Evolutionary conservation across 768 basidiomycete species (phyloP), one percentile per base, ranked within the genome.

Genomic region (Rickenella mellea): DNA sequence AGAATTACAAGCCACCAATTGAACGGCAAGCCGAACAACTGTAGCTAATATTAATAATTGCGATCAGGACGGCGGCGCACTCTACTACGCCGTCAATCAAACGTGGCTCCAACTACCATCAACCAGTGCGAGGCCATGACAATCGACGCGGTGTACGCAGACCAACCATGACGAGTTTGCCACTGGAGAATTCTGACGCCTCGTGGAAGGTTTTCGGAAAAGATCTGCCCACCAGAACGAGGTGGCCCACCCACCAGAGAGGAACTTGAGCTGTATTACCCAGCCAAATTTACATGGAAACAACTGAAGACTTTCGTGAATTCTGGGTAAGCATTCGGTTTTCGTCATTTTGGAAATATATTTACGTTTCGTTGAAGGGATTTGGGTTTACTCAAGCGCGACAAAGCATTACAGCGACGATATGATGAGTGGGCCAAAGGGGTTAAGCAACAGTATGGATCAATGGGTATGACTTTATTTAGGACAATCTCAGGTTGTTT

Each of bases 291-390:
- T 49, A 83, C 84, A 0, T 89, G 83, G 82, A 48, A 58, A 7
- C 77, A 89, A 55, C 62, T 89, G 21, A 87, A 79, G 62, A 71
- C 76, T 4, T 87, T 89, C 48, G 68, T 89, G 38, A 83, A 80
- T 54, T 83, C 85, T 43, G 85, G 85, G 83, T 83, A 56, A 31
- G 66, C 43, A 21, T 25, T 6, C 27, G 6, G 20, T 25, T 29
- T 8, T 20, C 1, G 2, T 26, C 20, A 12, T 25, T 26, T 17
- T 6, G n/a, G n/a, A n/a, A n/a, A 20, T 19, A 5, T 6, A 36
- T 15, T 29, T 29, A 20, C 11, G 10, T 17, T 35, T 28, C 21
- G 26, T 24, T 32, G n/a, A 45, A 89, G 87, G 29, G 85, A 91
- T 54, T 73, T 92, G 33, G 85, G 84, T 2, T 67, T 88, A 27